phyloP scores from a whole-genome alignment of 257 asterid species.

The Solanum rostratum region DNA sequence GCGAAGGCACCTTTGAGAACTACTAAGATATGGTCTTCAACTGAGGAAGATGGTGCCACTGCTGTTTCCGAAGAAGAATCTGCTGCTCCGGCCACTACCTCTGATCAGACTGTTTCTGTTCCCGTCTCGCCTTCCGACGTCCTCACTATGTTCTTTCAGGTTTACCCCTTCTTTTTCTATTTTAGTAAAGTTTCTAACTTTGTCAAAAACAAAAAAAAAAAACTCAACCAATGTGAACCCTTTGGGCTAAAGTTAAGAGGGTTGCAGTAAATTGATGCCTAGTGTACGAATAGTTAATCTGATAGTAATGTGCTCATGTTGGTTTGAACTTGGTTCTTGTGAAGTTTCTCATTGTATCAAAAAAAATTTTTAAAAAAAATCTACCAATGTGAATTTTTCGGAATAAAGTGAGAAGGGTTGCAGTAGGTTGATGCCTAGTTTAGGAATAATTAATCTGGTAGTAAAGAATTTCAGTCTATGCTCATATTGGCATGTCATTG shows the following conservation, averaged over 20 bases:
- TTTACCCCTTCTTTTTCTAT: not conserved
- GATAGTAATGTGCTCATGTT: not conserved
- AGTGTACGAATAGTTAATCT: not conserved
- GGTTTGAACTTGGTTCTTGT: not conserved
- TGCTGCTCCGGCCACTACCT: conserved; percentile 13
- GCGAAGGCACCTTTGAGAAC: conserved; percentile 10
- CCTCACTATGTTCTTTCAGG: conserved; percentile 88
- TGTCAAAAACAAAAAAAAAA: not conserved
- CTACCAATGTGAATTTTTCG: not conserved
- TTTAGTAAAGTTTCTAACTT: not conserved
- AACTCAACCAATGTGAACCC: not conserved
- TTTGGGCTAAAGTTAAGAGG: not conserved
- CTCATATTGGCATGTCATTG: not conserved
- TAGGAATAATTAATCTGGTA: not conserved
- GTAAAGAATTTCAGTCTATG: not conserved
- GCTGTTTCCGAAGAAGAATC: conserved; percentile 15
- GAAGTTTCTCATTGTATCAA: not conserved
- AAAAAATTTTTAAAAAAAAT: too few relatives aligned
- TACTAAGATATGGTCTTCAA: conserved; percentile 22
- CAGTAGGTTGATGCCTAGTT: not conserved
- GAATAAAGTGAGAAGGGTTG: not conserved
- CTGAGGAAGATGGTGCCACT: conserved; percentile 28
- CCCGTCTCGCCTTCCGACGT: conserved; percentile 77
- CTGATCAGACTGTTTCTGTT: conserved; percentile 66
- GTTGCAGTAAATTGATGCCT: not conserved